These are phyloP conservation scores for Colletotrichum simmondsii DNA, from an alignment of 2,329 filamentous ascomycete species.

Conservation along the genomic window DNA sequence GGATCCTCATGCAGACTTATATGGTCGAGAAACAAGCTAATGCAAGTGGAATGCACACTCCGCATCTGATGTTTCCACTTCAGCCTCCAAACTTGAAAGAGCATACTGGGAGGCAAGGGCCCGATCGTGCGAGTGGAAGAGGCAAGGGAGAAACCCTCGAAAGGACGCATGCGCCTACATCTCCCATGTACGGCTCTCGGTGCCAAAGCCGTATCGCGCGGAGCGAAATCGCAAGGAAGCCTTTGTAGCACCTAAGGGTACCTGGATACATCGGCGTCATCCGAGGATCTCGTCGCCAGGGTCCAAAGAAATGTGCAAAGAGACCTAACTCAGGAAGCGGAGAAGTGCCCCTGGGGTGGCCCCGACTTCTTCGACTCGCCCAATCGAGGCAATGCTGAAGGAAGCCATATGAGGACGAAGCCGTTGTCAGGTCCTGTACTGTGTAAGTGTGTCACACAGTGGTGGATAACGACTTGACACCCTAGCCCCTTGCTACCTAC, in stretches of 20 bases:
- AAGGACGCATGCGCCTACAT: neutral
- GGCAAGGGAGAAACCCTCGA: neutral
- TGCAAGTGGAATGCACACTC: no score
- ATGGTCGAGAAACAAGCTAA: no score
- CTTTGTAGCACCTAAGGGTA: neutral
- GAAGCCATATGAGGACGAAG: neutral
- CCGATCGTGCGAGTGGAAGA: no score
- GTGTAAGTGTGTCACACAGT: neutral
- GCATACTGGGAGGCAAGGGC: no score
- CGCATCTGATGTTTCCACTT: no score
- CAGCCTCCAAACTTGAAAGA: no score
- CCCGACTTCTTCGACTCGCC: neutral
- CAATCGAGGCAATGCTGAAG: neutral
- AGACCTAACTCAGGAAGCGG: no score
- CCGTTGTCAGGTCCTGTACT: neutral
- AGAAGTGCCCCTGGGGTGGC: neutral
- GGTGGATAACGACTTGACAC: no score
- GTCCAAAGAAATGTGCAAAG: neutral
- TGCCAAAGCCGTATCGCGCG: no score
- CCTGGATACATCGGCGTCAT: neutral
- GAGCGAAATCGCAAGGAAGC: neutral
- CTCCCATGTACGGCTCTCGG: neutral
- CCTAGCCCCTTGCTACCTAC: no score
- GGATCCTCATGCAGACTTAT: no score
- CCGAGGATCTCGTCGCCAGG: neutral